phyloP scores from a whole-genome alignment of 129 eudicot species.

The Sambucus nigra region DNA sequence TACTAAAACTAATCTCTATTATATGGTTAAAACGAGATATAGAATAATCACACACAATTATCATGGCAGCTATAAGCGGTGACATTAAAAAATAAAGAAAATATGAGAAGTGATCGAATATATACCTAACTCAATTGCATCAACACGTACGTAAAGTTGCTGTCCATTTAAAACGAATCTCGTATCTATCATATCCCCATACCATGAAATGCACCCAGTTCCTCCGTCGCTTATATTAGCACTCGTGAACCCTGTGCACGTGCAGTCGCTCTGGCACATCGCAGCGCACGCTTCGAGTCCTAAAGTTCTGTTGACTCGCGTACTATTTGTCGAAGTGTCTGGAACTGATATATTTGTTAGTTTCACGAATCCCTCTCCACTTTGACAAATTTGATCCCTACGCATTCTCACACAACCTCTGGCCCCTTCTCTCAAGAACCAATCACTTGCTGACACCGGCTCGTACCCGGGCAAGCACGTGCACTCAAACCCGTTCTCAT shows the following conservation, averaged over 20 bases:
- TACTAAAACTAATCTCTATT: too few relatives aligned
- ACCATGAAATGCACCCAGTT: constrained; percentile 8
- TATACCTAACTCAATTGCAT: constrained; percentile 15
- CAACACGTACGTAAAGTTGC: constrained; percentile 7
- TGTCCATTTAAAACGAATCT: too few relatives aligned
- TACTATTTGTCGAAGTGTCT: constrained; percentile 23
- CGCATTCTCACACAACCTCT: constrained; percentile 29
- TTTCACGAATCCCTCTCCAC: constrained; percentile 36
- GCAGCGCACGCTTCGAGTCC: constrained; percentile 30
- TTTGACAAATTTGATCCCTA: constrained; percentile 8
- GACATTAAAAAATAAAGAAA: background rate
- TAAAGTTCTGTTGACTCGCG: constrained; percentile 28
- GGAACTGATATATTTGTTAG: constrained; percentile 32
- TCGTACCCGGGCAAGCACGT: constrained; percentile 36
- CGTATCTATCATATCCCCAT: constrained; percentile 4
- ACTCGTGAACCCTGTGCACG: constrained; percentile 36
- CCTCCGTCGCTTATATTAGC: constrained; percentile 21
- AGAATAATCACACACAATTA: too few relatives aligned
- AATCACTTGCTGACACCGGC: constrained; percentile 24
- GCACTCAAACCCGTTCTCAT: constrained; percentile 20
- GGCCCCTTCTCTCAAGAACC: constrained; percentile 42
- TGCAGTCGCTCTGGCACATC: constrained; percentile 39
- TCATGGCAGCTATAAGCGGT: too few relatives aligned
- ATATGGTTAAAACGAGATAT: too few relatives aligned
- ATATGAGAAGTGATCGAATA: background rate